Evolutionary conservation across 345 rosid genomes (phyloP).

Genomic region (Gynandropsis gynandra): DNA sequence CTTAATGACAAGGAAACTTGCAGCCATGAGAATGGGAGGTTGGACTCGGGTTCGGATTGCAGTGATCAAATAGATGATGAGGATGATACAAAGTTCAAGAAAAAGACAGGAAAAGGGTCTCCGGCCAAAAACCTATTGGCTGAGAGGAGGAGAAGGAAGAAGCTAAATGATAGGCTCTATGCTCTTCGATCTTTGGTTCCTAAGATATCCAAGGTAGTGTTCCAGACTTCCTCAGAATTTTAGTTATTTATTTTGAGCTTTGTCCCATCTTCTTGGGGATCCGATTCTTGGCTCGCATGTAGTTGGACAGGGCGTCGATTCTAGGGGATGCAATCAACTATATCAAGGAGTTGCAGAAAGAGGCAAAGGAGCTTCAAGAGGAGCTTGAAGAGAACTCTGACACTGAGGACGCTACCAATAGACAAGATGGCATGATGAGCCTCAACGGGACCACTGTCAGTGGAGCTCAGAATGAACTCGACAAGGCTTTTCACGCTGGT

Average conservation of each 20-base stretch:
- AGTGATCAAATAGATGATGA: conserved; percentile 78
- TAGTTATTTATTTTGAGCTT: neutral
- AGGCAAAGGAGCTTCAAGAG: conserved; percentile 71
- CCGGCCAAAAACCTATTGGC: conserved; percentile 78
- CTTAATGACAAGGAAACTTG: conserved; percentile 36
- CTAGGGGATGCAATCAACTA: conserved; percentile 88
- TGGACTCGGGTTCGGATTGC: conserved; percentile 65
- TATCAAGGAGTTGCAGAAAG: conserved; percentile 70
- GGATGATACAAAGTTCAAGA: conserved; percentile 39
- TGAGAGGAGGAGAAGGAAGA: conserved; percentile 87
- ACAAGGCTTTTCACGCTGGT: conserved; percentile 31
- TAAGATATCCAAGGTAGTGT: conserved; percentile 56
- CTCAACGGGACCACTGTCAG: conserved; percentile 33
- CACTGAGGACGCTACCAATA: conserved; percentile 42
- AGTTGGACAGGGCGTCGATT: conserved; percentile 88
- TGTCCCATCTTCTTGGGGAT: neutral
- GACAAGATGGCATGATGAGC: conserved; percentile 29
- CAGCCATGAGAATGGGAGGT: conserved; percentile 43
- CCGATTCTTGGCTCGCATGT: conserved; percentile 17
- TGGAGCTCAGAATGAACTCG: conserved; percentile 24
- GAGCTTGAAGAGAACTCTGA: conserved; percentile 81
- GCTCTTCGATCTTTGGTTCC: conserved; percentile 81
- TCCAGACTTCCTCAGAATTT: neutral
- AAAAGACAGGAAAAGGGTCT: conserved; percentile 44
- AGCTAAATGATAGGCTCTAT: conserved; percentile 82